Conservation (phyloP, 768 basidiomycete species). For the Ramaria rubella region DNA sequence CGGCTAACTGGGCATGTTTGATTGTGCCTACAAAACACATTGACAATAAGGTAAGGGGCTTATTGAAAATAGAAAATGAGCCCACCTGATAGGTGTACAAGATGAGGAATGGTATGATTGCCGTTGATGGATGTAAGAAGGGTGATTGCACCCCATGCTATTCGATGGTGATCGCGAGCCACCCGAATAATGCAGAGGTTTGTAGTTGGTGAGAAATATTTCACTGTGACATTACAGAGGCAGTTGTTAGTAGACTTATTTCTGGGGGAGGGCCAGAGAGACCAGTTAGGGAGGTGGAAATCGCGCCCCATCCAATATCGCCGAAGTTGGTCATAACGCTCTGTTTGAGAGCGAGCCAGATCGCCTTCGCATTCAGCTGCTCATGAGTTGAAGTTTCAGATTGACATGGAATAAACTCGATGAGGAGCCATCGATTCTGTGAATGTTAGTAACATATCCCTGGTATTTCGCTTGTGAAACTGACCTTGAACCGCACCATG, state of each 20-base stretch:
- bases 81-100: constrained; percentile 76
- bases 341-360: constrained; percentile 64
- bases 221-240: constrained; percentile 44
- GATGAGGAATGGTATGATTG: constrained; percentile 57
- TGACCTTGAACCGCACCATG: constrained; percentile 73
- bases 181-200: constrained; percentile 83
- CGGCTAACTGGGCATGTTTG: constrained; percentile 74
- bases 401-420: constrained; percentile 61
- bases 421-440: constrained; percentile 84
- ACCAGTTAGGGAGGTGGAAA: constrained; percentile 68
- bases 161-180: constrained; percentile 69
- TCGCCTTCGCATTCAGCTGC: constrained; percentile 51
- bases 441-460: neutral
- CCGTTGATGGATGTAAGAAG: constrained; percentile 60
- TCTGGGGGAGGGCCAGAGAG: neutral
- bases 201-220: constrained; percentile 82
- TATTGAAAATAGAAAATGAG: constrained; percentile 3
- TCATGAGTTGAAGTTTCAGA: constrained; percentile 12
- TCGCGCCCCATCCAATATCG: constrained; percentile 79
- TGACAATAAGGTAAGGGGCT: neutral
- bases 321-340: constrained; percentile 71
- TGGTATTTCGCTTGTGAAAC: constrained; percentile 1
- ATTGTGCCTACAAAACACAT: constrained; percentile 58
- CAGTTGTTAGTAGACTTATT: constrained; percentile 8
- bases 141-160: constrained; percentile 76